A percentile compares a stretch with the other conserved stretches of the same genome.
These are phyloP conservation scores for Alternaria novae-zelandiae DNA, from an alignment of 2,329 filamentous ascomycete genomes.

Conservation along the genomic window DNA sequence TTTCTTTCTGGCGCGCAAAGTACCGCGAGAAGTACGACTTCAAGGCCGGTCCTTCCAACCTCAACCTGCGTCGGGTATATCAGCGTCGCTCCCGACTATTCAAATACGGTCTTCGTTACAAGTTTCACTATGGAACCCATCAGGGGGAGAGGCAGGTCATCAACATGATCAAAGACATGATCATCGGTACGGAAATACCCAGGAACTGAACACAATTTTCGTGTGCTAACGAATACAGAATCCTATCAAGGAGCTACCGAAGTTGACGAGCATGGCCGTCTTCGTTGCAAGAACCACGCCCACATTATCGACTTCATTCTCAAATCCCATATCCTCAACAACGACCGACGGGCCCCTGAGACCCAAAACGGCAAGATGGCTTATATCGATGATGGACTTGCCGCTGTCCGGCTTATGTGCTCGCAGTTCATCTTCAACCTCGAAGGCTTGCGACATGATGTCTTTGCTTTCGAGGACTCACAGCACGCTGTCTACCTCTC, in stretches of 20 bases:
- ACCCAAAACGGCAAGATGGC: constrained; percentile 5
- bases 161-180: constrained; percentile 50
- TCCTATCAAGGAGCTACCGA: constrained; percentile 35
- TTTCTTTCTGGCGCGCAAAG: constrained; percentile 56
- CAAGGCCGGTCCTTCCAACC: constrained; percentile 25
- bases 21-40: constrained; percentile 54
- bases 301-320: constrained; percentile 40
- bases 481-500: constrained; percentile 55
- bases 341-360: constrained; percentile 28
- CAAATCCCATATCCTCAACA: constrained; percentile 35
- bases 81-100: constrained; percentile 34
- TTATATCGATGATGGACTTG: constrained; percentile 22
- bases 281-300: constrained; percentile 44
- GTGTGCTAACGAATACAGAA: constrained; percentile 23
- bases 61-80: constrained; percentile 47
- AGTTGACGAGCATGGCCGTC: constrained; percentile 25
- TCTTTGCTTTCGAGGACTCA: constrained; percentile 52
- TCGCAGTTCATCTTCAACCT: constrained; percentile 39
- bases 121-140: constrained; percentile 28
- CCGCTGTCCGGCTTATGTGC: constrained; percentile 43
- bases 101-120: constrained; percentile 18
- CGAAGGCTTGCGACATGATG: constrained; percentile 17
- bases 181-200: constrained; percentile 47
- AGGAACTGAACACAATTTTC: neutral
- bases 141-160: constrained; percentile 45